These are phyloP conservation scores for Podaxis mareebaensis DNA, from an alignment of 768 basidiomycete species.

Conservation along the genomic window DNA sequence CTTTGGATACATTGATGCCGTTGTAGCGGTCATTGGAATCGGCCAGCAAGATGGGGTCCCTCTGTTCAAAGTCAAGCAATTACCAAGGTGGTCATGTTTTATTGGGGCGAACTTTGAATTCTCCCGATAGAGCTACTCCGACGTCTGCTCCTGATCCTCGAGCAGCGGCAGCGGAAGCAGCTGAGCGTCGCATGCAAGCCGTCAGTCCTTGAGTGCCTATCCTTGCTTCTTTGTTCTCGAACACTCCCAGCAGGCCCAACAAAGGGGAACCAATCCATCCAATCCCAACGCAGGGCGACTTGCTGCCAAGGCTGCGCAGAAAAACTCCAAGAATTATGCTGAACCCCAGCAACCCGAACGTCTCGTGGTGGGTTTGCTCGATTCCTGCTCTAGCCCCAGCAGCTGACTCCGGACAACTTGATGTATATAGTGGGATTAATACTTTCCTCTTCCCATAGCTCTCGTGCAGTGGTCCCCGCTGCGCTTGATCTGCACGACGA, in stretches of 20 bases:
- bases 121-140: conserved; percentile 28
- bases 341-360: conserved; percentile 37
- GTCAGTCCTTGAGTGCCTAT: conserved; percentile 36
- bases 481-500: conserved; percentile 7
- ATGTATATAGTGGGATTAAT: conserved; percentile 19
- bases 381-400: not conserved
- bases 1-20: too few relatives aligned
- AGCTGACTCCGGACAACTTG: conserved; percentile 13
- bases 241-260: conserved; percentile 37
- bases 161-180: conserved; percentile 61
- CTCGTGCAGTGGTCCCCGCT: not conserved
- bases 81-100: conserved; percentile 52
- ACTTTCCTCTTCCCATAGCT: not conserved
- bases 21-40: conserved; percentile 1
- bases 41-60: conserved; percentile 48
- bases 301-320: conserved; percentile 41
- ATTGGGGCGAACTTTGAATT: conserved; percentile 32
- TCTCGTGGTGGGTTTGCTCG: conserved; percentile 39
- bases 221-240: conserved; percentile 24
- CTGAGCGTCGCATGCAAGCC: conserved; percentile 57
- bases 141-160: conserved; percentile 41
- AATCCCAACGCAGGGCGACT: conserved; percentile 52
- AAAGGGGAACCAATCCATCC: conserved; percentile 40
- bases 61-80: conserved; percentile 51
- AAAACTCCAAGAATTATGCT: conserved; percentile 31